Evolutionary conservation across 805 yeast genomes (phyloP).

Genomic region (Candida nitratophila): DNA sequence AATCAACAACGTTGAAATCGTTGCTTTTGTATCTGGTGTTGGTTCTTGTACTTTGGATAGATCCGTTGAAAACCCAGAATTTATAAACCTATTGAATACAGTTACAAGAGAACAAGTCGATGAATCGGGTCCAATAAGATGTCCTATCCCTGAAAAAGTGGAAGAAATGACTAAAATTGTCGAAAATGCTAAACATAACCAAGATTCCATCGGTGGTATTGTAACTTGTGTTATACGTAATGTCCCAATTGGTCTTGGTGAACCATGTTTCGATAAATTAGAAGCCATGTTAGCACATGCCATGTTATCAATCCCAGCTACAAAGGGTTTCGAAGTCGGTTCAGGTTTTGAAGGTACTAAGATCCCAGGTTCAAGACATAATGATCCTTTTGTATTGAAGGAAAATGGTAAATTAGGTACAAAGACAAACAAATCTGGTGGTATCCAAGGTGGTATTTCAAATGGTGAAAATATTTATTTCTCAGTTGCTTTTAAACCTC

Average conservation of each 20-base stretch:
- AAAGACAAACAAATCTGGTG: slow-evolving; percentile 88
- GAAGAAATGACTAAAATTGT: slow-evolving; percentile 81
- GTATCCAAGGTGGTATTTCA: slow-evolving; percentile 96
- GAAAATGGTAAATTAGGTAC: slow-evolving; percentile 67
- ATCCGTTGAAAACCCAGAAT: slow-evolving; percentile 56
- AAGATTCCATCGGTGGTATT: slow-evolving; percentile 96
- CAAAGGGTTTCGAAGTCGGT: slow-evolving; percentile 97
- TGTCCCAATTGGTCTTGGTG: slow-evolving; percentile 93
- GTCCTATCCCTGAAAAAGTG: slow-evolving; percentile 72
- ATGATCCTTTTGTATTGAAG: slow-evolving; percentile 66
- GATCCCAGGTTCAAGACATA: slow-evolving; percentile 90
- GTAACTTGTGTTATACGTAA: slow-evolving; percentile 96
- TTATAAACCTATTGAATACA: slow-evolving; percentile 60
- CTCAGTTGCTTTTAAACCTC: slow-evolving; percentile 94
- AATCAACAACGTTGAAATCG: slow-evolving; percentile 82
- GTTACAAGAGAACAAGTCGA: slow-evolving; percentile 88
- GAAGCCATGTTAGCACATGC: slow-evolving; percentile 97
- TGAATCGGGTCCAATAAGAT: slow-evolving; percentile 81
- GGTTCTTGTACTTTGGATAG: slow-evolving; percentile 77
- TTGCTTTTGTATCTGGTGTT: slow-evolving; percentile 93
- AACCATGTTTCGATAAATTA: slow-evolving; percentile 93
- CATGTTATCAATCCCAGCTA: slow-evolving; percentile 95
- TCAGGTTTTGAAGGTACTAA: slow-evolving; percentile 89
- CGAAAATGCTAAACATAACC: slow-evolving; percentile 74
- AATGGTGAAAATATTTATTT: slow-evolving; percentile 95